A percentile compares a stretch with the other conserved stretches of the same genome.
phyloP scores from a whole-genome alignment of 805 yeast genomes.

The Saturnispora halmiae region DNA sequence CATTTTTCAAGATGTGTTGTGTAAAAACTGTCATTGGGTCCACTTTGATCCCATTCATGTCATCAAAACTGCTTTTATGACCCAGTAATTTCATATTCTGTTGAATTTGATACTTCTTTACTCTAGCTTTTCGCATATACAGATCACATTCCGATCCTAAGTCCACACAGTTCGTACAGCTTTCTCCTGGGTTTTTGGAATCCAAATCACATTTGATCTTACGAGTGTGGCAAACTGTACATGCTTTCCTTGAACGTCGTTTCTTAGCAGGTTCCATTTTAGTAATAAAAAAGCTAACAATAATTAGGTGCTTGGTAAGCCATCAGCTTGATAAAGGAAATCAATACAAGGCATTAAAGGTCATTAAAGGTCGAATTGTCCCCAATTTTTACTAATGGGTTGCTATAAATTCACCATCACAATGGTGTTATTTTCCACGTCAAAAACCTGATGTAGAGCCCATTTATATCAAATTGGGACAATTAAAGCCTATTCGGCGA shows the following conservation, averaged over 20 bases:
- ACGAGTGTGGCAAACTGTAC: constrained; percentile 67
- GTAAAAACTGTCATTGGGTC: constrained; percentile 16
- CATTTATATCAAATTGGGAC: too few species aligned
- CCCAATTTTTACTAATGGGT: too few species aligned
- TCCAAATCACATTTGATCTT: constrained; percentile 68
- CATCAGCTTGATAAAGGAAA: too few species aligned
- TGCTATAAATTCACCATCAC: too few species aligned
- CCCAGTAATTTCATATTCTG: constrained; percentile 14
- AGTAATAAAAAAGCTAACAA: not conserved
- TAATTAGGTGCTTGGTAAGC: too few species aligned
- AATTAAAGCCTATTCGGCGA: too few species aligned
- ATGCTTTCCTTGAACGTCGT: constrained; percentile 61
- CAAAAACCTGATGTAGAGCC: too few species aligned
- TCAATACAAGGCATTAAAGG: too few species aligned
- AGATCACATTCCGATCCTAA: constrained; percentile 66
- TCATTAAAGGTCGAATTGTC: too few species aligned
- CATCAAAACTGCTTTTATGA: constrained; percentile 5
- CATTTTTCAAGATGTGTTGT: constrained; percentile 2
- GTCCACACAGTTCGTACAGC: constrained; percentile 62
- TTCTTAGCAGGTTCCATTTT: constrained; percentile 24
- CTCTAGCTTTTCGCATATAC: constrained; percentile 53
- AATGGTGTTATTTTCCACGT: too few species aligned
- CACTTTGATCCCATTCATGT: constrained; percentile 11
- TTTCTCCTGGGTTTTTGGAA: constrained; percentile 33
- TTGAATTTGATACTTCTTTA: constrained; percentile 30